Conservation (phyloP, 75 land plant genomes). For the Picea sitchensis region DNA sequence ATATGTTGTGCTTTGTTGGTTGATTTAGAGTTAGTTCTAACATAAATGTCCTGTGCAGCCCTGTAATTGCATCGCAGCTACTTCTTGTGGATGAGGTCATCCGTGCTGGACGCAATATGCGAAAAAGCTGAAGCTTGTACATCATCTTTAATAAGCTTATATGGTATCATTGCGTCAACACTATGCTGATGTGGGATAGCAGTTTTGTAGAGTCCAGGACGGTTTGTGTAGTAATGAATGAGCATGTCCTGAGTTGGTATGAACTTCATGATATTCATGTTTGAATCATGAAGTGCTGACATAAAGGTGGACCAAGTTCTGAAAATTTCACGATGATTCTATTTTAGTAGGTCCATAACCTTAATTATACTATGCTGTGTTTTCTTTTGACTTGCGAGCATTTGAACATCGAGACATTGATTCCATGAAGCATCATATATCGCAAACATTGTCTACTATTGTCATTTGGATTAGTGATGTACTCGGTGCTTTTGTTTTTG, state of each 20-base stretch:
- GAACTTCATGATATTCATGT: background rate
- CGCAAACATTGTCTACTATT: too few species aligned
- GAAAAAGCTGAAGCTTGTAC: conserved; percentile 36
- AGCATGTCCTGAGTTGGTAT: background rate
- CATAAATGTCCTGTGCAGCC: conserved; percentile 48
- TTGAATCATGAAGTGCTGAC: too few species aligned
- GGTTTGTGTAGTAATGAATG: background rate
- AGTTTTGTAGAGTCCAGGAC: background rate
- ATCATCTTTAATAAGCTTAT: background rate
- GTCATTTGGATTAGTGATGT: too few species aligned
- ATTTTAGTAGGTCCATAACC: too few species aligned
- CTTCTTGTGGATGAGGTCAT: conserved; percentile 97
- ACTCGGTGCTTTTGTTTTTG: too few species aligned
- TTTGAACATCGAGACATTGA: too few species aligned
- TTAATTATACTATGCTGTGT: too few species aligned
- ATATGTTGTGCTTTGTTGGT: background rate
- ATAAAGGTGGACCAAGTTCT: too few species aligned
- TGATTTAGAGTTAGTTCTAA: background rate
- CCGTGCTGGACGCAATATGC: conserved; percentile 97
- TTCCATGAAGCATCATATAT: too few species aligned
- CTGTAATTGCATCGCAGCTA: conserved; percentile 92
- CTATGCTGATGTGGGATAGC: background rate
- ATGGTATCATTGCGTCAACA: background rate
- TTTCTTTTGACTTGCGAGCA: too few species aligned
- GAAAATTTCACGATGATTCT: too few species aligned